Evolutionary conservation across 1,284 basidiomycete genomes (phyloP), one percentile per base, ranked within the genome.

Genomic region (Naganishia liquefaciens): DNA sequence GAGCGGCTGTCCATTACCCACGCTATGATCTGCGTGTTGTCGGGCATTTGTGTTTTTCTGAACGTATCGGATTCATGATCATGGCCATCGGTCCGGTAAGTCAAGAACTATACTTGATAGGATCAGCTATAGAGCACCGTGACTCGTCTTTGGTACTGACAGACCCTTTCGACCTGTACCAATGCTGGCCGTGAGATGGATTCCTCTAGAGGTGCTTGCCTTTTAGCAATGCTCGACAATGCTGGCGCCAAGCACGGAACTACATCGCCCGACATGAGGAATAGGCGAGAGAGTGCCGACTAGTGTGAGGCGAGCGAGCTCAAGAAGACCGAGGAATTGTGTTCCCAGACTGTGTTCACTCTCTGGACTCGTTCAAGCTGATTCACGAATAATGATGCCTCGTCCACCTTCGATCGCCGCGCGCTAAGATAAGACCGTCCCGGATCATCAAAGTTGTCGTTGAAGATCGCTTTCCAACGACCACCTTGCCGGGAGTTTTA

Each of bases 1-100:
- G 46, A 60, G 7, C 57, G 57, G 28, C 46, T 60, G n/a, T 60
- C 57, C 57, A 60, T 60, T 6, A 60, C 46, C 57, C 57, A 60
- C 11, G 57, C 47, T 17, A 60, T 60, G 21, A 60, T 40, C 40
- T 60, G 57, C 3, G 57, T 60, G 19, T 60, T n/a, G 21, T 60
- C 57, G 19, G 47, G 57, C 23, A 5, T 19, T 37, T 5, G n/a
- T 11, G 33, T 49, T 19, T 21, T 9, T 21, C 33, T 42, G 13
- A 27, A 4, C 15, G 15, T 21, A 2, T 13, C 33, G 33, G 13
- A 37, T 2, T 4, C 13, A n/a, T 37, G 10, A 13, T 50, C 28
- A 39, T 27, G 19, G 25, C 46, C 15, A 19, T 30, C 13, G 40
- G 37, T 40, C 25, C 57, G 46, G 33, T 46, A 60, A 17, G 57